Base-by-base conservation (phyloP, 805 yeast species). In the Pichia cephalocereana region DNA sequence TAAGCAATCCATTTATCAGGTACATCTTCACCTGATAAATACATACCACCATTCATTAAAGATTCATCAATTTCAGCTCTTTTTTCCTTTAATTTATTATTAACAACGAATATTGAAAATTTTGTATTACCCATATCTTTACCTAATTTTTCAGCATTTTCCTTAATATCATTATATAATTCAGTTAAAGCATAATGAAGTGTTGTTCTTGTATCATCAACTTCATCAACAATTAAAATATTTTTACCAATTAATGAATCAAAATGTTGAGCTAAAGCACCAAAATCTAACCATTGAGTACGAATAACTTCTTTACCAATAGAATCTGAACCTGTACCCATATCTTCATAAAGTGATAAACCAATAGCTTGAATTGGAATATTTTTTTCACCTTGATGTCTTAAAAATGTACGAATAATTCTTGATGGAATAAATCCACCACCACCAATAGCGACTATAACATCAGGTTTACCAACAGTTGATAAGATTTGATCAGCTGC, bases 141-240 rank as follows among this genome's bases (percentile, higher is more conserved):
- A 38, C 83, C 82, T 48, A 80, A 68, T 58, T 72, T 71, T 51
- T 67, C 69, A 53, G 86, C 86, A 57, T 81, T 80, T 46, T 71
- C 75, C 44, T 68, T 67, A 41, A 86, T 81, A 54, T 79, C 84
- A 62, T 81, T 79, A 62, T 80, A 75, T 53, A 87, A 71, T 66
- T 87, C 96, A 11, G 79, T 71, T 38, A 86, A 76, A 3, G 95
- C 95, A 60, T 86, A 87, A 63, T 85, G 91, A 49, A 87, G 70
- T 2, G 96, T 87, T 46, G 96, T 87, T 73, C 96, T 83, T 26
- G 95, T 86, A 63, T 87, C 96, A 65, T 87, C 96, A 43, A 87
- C 96, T 69, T 87, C 96, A 65, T 87, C 96, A 36, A 87, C 93
- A 58, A 87, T 85, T 55, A 87, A 68, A 38, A 87, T 74, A 62